A percentile compares a stretch with the other conserved stretches of the same genome.
phyloP scores from a whole-genome alignment of 306 rosid genomes.

The Begonia loranthoides region DNA sequence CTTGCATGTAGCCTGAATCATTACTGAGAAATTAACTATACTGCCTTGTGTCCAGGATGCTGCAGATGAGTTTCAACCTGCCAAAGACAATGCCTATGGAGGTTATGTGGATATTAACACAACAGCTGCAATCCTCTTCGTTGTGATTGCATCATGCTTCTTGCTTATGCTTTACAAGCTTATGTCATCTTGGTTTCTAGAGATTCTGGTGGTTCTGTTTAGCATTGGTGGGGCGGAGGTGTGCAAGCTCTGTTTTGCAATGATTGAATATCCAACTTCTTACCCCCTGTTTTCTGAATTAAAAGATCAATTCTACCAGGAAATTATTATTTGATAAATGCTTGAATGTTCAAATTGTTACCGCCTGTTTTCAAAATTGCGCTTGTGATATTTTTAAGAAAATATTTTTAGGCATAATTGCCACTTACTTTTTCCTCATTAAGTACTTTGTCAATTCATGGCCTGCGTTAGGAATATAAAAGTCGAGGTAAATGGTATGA shows the following conservation, averaged over 20 bases:
- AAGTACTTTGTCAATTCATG: no score
- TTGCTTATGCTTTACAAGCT: conserved; percentile 85
- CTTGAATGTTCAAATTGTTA: no score
- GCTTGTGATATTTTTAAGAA: no score
- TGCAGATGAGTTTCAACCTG: conserved; percentile 42
- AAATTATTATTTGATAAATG: no score
- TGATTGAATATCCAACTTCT: conserved; percentile 1
- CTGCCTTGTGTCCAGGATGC: conserved; percentile 61
- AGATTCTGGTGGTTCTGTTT: conserved; percentile 86
- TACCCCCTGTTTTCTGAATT: no score
- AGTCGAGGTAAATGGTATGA: no score
- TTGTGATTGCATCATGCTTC: conserved; percentile 88
- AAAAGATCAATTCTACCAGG: no score
- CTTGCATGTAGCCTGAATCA: conserved; percentile 4
- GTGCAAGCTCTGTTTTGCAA: conserved; percentile 74
- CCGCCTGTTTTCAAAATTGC: no score
- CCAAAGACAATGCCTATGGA: conserved; percentile 47
- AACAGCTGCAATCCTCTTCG: conserved; percentile 69
- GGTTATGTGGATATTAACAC: conserved; percentile 77
- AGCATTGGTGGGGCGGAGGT: conserved; percentile 96
- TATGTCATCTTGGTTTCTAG: conserved; percentile 83
- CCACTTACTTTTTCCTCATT: no score
- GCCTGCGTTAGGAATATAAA: no score
- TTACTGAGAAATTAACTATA: conserved; percentile 13
- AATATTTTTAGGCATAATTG: no score